Evolutionary conservation across 305 asterid genomes (phyloP), one percentile per base, ranked within the genome.

Genomic region (Fraxinus dipetala): DNA sequence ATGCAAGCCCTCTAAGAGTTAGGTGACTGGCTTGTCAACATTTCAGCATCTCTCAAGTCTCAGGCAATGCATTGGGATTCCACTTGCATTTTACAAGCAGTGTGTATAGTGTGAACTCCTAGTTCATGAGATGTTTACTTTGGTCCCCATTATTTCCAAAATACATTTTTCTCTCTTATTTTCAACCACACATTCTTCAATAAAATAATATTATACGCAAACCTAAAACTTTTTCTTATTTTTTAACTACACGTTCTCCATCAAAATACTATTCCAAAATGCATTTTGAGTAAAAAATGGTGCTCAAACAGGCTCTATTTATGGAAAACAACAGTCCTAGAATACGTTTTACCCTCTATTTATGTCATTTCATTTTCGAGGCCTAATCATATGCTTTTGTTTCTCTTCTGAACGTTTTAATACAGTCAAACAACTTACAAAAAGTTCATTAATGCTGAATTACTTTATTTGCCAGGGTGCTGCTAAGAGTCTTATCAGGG

Each of bases 401-500:
- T 51, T 28, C 67, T 56, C 43, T 18, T 86, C 48, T 67, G 69
- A 72, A 77, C 67, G 28, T 20, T 61, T 82, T 56, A 80, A 40
- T 24, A 18, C 75, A 65, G 75, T 31, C 80, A 79, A 76, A 59
- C 70, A 18, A 45, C 80, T 83, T 48, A 31, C 40, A 72, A 4
- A 34, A 9, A 9, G 26, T 35, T 61, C 83, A 78, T 77, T 79
- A 72, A 83, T 78, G 77, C 67, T 65, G 36, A 70, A 35, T 83
- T 79, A 79, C 80, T 81, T 82, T 38, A 61, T 85, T 83, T 90
- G 78, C 86, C 90, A 96, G 99, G 89, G 86, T 79, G 92, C 97
- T 84, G 95, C 97, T 80, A 92, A 87, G 86, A 89, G 93, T 88
- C 93, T 96, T 81, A 72, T 94, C 84, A 89, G 90, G 85, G 90